A percentile compares a stretch with the other conserved stretches of the same genome.
phyloP scores from a whole-genome alignment of 2,329 filamentous ascomycete genomes.

The Rhynchosporium graminicola region DNA sequence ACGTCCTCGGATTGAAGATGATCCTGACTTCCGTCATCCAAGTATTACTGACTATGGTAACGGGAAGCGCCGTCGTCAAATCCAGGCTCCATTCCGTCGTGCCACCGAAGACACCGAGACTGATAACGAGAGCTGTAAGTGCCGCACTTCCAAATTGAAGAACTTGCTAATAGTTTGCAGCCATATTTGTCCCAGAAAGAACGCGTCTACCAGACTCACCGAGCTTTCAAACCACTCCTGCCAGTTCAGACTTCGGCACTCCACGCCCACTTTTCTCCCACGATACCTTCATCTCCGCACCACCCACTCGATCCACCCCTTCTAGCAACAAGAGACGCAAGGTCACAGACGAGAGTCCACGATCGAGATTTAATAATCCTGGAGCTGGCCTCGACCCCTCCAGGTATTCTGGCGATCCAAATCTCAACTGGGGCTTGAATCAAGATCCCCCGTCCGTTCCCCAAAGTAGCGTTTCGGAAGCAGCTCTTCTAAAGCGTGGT shows the following conservation, averaged over 20 bases:
- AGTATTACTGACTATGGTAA: background rate
- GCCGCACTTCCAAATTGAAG: no score
- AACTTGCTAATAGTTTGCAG: background rate
- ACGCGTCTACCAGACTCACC: background rate
- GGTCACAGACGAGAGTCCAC: background rate
- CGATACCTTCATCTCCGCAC: background rate
- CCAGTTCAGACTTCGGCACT: background rate
- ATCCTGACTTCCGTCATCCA: background rate
- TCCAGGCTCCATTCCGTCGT: background rate
- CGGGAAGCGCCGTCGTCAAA: background rate
- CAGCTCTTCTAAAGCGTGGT: slow-evolving; percentile 34
- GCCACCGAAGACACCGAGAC: background rate
- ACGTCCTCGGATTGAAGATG: no score
- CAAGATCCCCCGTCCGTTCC: slow-evolving; percentile 25
- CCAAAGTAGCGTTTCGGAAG: slow-evolving; percentile 29
- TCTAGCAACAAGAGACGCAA: background rate
- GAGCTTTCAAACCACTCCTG: background rate
- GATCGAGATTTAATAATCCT: slow-evolving; percentile 9
- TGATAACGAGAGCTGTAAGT: background rate
- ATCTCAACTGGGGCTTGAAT: slow-evolving; percentile 26
- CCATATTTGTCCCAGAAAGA: background rate
- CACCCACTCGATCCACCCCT: background rate
- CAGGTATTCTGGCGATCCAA: slow-evolving; percentile 31
- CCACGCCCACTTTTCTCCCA: background rate
- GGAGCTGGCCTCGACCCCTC: slow-evolving; percentile 20